These are phyloP conservation scores for Curvularia hawaiiensis DNA, from an alignment of 2,329 filamentous ascomycete genomes.

Conservation along the genomic window DNA sequence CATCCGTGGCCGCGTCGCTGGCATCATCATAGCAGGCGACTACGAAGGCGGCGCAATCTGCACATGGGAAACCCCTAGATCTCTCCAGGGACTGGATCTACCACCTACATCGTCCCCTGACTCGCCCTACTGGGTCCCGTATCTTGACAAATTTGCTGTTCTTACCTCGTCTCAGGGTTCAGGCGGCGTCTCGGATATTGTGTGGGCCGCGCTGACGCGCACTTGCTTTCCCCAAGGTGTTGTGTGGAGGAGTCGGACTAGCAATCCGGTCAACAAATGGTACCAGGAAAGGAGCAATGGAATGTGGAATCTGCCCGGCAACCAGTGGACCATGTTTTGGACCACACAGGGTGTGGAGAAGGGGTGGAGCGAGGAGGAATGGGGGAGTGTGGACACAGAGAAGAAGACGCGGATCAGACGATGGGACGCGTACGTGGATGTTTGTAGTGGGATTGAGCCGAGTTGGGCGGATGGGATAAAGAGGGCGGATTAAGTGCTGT, in stretches of 20 bases:
- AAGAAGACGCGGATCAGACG: conserved; percentile 47
- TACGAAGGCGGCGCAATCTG: conserved; percentile 96
- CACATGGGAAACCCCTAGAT: conserved; percentile 83
- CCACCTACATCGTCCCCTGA: conserved; percentile 37
- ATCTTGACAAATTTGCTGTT: conserved; percentile 97
- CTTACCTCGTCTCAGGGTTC: conserved; percentile 86
- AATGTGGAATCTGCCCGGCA: conserved; percentile 79
- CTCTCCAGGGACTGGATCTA: conserved; percentile 49
- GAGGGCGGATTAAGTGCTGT: conserved; percentile 7
- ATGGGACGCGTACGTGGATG: conserved; percentile 56
- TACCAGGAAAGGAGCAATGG: conserved; percentile 92
- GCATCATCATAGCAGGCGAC: conserved; percentile 91
- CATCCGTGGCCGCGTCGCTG: conserved; percentile 81
- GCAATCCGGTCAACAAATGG: conserved; percentile 99
- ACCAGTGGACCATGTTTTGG: conserved; percentile 99
- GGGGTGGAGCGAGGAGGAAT: conserved; percentile 61
- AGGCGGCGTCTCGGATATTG: conserved; percentile 90
- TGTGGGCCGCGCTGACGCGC: conserved; percentile 94
- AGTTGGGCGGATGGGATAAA: conserved; percentile 54
- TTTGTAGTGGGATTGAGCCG: conserved; percentile 55
- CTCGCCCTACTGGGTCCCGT: conserved; percentile 71
- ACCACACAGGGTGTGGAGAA: conserved; percentile 69
- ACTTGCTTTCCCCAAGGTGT: conserved; percentile 87
- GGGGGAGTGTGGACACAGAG: conserved; percentile 47
- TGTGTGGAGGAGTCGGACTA: conserved; percentile 86